Evolutionary conservation across 2,329 filamentous ascomycete genomes (phyloP).

Genomic region (Leptosphaerulina australis): DNA sequence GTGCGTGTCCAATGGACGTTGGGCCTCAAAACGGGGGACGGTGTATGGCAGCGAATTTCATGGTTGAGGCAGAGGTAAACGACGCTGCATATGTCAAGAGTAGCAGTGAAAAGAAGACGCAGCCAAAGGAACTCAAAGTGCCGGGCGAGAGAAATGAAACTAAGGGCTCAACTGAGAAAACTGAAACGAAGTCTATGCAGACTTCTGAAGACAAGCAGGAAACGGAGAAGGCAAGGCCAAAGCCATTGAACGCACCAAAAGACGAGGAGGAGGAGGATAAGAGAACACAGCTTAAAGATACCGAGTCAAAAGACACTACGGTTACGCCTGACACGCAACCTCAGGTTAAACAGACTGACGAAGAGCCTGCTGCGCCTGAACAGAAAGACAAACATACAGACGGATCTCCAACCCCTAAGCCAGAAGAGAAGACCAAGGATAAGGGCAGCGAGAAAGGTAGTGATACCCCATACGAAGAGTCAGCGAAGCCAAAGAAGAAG

Average conservation of each 20-base stretch:
- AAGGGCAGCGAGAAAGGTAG: constrained; percentile 9
- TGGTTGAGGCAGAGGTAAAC: constrained; percentile 43
- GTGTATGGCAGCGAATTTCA: constrained; percentile 49
- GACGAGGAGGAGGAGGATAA: background rate
- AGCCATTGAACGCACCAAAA: constrained; percentile 8
- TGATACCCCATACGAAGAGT: constrained; percentile 1
- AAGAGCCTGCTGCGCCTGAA: background rate
- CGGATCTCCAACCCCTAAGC: background rate
- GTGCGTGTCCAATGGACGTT: constrained; percentile 48
- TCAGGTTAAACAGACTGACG: constrained; percentile 9
- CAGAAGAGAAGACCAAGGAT: constrained; percentile 13
- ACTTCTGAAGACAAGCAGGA: constrained; percentile 7
- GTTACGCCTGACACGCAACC: constrained; percentile 21
- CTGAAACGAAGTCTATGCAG: background rate
- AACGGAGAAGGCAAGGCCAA: constrained; percentile 6
- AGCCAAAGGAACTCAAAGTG: constrained; percentile 25
- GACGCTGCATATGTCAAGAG: constrained; percentile 28
- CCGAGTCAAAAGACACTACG: background rate
- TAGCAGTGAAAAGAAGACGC: constrained; percentile 23
- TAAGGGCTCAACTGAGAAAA: background rate
- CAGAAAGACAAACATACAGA: constrained; percentile 8
- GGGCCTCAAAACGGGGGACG: constrained; percentile 45
- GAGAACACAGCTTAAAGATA: background rate
- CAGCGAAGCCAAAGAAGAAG: constrained; percentile 44
- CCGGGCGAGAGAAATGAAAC: constrained; percentile 5